Evolutionary conservation across 192 early-diverging fungal genomes (phyloP).

Genomic region (Cetraspora pellucida): DNA sequence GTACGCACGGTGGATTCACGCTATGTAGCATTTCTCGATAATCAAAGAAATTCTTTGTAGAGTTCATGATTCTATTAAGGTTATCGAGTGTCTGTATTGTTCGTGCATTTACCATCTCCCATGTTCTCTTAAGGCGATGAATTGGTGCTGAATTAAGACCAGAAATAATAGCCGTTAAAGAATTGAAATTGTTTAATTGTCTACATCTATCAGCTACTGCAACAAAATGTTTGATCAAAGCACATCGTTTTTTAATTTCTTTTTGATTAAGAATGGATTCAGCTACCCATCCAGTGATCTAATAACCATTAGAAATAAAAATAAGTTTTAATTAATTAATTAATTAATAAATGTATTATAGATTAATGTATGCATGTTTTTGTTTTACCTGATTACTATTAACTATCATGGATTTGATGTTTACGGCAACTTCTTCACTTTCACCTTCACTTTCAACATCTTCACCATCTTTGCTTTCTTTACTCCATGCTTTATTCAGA

Average conservation of each 20-base stretch:
- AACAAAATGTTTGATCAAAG: slow-evolving; percentile 83
- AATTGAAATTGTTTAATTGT: slow-evolving; percentile 91
- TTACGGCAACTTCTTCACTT: slow-evolving; percentile 67
- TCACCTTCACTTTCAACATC: slow-evolving; percentile 30
- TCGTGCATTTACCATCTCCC: slow-evolving; percentile 72
- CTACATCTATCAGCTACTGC: slow-evolving; percentile 70
- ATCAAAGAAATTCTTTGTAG: slow-evolving; percentile 78
- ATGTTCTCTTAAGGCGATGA: slow-evolving; percentile 87
- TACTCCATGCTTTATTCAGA: slow-evolving; percentile 87
- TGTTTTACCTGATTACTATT: slow-evolving; percentile 74
- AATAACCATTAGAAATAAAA: neutral
- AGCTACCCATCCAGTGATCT: slow-evolving; percentile 80
- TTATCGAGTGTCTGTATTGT: slow-evolving; percentile 59
- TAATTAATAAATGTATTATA: neutral
- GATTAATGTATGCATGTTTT: neutral
- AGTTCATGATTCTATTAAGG: slow-evolving; percentile 77
- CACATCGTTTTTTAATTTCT: slow-evolving; percentile 79
- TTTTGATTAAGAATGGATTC: slow-evolving; percentile 78
- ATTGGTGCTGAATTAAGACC: slow-evolving; percentile 88
- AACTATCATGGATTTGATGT: slow-evolving; percentile 87
- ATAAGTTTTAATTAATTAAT: neutral
- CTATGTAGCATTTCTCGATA: slow-evolving; percentile 86
- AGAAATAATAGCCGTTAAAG: slow-evolving; percentile 87
- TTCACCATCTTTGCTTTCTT: slow-evolving; percentile 32
- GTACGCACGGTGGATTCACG: slow-evolving; percentile 81